Evolutionary conservation across 345 rosid species (phyloP).

Genomic region (Ceriops decandra): DNA sequence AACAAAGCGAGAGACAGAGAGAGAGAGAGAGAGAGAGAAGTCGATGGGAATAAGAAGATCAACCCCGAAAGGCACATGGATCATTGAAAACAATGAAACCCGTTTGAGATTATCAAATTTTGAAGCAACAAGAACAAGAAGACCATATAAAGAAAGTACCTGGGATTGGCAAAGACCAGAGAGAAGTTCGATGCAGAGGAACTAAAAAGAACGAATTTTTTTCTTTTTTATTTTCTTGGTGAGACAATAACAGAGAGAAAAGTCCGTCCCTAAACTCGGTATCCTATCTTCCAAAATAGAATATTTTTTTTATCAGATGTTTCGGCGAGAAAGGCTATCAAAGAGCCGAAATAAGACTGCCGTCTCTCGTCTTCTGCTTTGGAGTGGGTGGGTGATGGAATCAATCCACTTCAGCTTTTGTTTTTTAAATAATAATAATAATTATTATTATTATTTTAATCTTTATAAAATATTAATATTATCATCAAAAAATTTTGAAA

Average conservation of each 20-base stretch:
- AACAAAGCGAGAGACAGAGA: not conserved
- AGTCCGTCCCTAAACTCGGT: too few relatives aligned
- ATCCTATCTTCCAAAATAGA: not conserved
- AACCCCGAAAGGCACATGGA: conserved; percentile 17
- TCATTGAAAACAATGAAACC: conserved; percentile 21
- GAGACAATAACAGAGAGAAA: too few relatives aligned
- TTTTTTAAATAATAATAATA: not conserved
- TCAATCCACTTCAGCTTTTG: conserved; percentile 11
- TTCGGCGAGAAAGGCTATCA: conserved; percentile 30
- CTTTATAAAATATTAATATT: not conserved
- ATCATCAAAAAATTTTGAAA: too few relatives aligned
- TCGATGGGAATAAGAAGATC: conserved; percentile 6
- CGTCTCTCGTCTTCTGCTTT: conserved; percentile 16
- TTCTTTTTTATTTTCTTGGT: too few relatives aligned
- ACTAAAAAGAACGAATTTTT: too few relatives aligned
- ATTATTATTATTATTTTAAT: not conserved
- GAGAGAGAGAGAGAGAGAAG: not conserved
- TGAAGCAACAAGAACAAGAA: conserved; percentile 1
- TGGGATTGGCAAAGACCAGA: conserved; percentile 20
- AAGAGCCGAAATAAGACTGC: conserved; percentile 27
- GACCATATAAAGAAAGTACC: conserved; percentile 14
- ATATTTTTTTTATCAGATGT: not conserved
- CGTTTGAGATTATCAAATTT: conserved; percentile 21
- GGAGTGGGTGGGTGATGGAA: conserved; percentile 20
- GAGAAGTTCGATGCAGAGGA: conserved; percentile 7